These are phyloP conservation scores for Chenopodium quinoa DNA, from an alignment of 148 eudicot species.

Conservation along the genomic window DNA sequence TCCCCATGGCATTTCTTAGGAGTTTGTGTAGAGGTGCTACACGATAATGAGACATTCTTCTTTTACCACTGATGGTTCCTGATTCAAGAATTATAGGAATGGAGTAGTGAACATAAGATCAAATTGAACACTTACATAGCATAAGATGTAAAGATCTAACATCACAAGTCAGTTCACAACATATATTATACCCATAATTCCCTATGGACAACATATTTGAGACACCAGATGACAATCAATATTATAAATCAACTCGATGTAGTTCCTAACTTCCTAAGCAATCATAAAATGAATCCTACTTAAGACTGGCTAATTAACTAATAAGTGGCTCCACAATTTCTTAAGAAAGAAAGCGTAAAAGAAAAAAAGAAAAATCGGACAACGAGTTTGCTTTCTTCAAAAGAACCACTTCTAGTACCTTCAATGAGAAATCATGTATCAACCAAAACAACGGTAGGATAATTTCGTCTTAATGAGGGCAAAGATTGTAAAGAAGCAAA, in stretches of 20 bases:
- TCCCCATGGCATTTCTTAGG: background rate
- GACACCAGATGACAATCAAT: background rate
- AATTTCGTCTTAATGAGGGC: background rate
- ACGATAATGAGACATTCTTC: background rate
- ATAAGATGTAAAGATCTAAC: background rate
- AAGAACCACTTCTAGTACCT: background rate
- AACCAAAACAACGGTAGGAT: background rate
- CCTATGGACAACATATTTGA: background rate
- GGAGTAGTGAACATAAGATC: background rate
- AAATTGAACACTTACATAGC: background rate
- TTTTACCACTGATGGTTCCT: background rate
- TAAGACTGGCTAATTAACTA: background rate
- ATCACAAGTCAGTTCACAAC: background rate
- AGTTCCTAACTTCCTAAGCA: background rate
- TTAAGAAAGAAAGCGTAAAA: no score
- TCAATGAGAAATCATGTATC: background rate
- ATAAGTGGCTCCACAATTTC: background rate
- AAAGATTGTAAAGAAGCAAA: background rate
- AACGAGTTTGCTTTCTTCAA: no score
- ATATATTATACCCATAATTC: background rate
- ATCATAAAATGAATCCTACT: background rate
- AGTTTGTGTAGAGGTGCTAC: background rate
- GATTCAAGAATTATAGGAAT: background rate
- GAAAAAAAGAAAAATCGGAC: no score
- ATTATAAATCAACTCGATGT: background rate